Base-by-base conservation (phyloP, 495 filamentous ascomycete genomes). In the Lasiosphaeriaceae sp. region DNA sequence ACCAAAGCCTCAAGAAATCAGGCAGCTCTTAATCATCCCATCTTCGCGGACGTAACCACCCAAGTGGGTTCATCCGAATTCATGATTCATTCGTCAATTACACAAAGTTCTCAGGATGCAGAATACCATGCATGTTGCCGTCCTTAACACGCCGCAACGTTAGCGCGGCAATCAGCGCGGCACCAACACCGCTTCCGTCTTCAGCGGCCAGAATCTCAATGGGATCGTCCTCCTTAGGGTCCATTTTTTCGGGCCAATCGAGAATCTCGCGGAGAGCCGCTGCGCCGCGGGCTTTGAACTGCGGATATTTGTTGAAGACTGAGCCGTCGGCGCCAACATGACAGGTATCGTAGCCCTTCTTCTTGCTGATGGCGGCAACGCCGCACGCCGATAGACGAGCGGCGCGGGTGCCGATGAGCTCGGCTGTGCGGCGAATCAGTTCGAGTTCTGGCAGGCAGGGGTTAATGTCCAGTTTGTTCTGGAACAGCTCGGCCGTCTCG, bases 301-400 rank as follows among this genome's bases (percentile, higher is more conserved):
- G 90, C 2, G 93, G 93, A 75, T 97, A 97, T 72, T 96, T 96
- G 80, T 96, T 96, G 80, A 97, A 97, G 44, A 97, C 92, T 11
- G 89, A 93, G 22, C 93, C 93, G 63, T 97, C 93, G 39, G 93
- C 93, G 63, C 93, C 93, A 19, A 97, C 93, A 71, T 97, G 92
- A 81, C 90, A 96, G 14, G 85, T 82, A 60, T 84, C 75, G 61
- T 90, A 90, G 55, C 86, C 83, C 80, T 96, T 97, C 86, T 96
- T 97, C 71, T 83, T 93, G 79, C 89, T 91, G 63, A 97, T 97
- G 48, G 92, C 93, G 4, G 93, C 90, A 49, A 96, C 89, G 69
- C 93, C 93, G 65, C 93, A 97, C 46, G 93, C 86, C 2, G 92
- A 95, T 22, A 97, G 83, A 52, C 93, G 89, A 49, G 93, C 93